Conservation (phyloP, 495 filamentous ascomycete genomes). For the Achaetomiella virescens region DNA sequence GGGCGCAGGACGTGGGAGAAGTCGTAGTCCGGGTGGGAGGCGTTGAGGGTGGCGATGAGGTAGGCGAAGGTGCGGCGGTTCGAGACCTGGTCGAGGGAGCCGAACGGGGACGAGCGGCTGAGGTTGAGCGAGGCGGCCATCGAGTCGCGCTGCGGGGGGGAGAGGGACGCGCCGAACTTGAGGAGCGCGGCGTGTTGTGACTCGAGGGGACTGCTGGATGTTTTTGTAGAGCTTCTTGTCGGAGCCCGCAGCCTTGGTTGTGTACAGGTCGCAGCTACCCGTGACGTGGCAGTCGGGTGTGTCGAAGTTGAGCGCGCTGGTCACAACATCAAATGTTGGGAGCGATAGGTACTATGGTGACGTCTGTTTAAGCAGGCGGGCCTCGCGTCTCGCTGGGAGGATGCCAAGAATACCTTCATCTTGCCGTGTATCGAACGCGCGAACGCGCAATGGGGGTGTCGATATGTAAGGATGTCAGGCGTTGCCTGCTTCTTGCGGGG, state of each 20-base stretch:
- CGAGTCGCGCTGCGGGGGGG: slow-evolving; percentile 61
- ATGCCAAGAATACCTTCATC: slow-evolving; percentile 31
- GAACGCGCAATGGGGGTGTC: not conserved
- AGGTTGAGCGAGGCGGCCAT: slow-evolving; percentile 61
- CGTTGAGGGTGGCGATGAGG: slow-evolving; percentile 95
- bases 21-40: slow-evolving; percentile 94
- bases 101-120: slow-evolving; percentile 82
- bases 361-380: slow-evolving; percentile 6
- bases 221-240: slow-evolving; percentile 97
- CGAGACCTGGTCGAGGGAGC: slow-evolving; percentile 74
- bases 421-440: slow-evolving; percentile 19
- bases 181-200: slow-evolving; percentile 82
- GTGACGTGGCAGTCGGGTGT: slow-evolving; percentile 84
- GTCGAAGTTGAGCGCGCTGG: slow-evolving; percentile 85
- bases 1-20: slow-evolving; percentile 87
- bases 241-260: slow-evolving; percentile 85
- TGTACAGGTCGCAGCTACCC: slow-evolving; percentile 92
- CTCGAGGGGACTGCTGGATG: slow-evolving; percentile 82
- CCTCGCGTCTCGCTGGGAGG: not conserved
- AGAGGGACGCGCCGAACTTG: slow-evolving; percentile 72
- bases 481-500: not conserved
- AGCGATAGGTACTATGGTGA: slow-evolving; percentile 75
- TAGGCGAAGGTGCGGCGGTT: slow-evolving; percentile 92
- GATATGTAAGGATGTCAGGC: not conserved
- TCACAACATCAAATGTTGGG: slow-evolving; percentile 79